A percentile compares a stretch with the other conserved stretches of the same genome.
These are phyloP conservation scores for Arthrinium puccinioides DNA, from an alignment of 2,329 filamentous ascomycete species.

Conservation along the genomic window DNA sequence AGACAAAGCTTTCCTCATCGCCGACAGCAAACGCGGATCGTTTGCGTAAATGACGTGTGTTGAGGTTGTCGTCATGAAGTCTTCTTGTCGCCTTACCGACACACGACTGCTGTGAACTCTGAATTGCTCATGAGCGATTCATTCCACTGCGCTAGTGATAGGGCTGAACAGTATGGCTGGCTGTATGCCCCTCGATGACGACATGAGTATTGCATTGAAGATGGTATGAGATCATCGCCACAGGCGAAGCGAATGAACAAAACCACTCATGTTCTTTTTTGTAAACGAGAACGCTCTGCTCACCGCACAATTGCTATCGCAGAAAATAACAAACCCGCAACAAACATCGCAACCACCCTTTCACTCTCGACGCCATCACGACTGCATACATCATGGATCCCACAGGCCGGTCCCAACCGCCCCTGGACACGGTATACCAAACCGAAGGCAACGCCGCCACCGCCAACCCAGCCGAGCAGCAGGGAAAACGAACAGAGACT, in stretches of 20 bases:
- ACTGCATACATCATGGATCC: slow-evolving; percentile 15
- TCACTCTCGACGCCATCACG: background rate
- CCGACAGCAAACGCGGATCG: too few species aligned
- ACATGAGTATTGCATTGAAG: background rate
- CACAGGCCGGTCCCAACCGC: slow-evolving; percentile 17
- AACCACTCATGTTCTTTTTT: background rate
- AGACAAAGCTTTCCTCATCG: too few species aligned
- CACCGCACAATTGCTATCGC: too few species aligned
- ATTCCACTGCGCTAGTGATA: background rate
- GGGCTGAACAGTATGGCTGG: background rate
- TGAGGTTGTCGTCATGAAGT: too few species aligned
- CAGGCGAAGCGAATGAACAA: background rate
- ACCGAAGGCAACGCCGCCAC: slow-evolving; percentile 17
- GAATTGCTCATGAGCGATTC: too few species aligned
- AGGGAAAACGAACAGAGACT: slow-evolving; percentile 7
- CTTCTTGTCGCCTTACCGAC: too few species aligned
- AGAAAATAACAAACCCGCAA: background rate
- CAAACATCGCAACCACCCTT: background rate
- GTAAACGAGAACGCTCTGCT: too few species aligned
- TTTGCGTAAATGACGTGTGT: too few species aligned
- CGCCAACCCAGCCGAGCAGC: slow-evolving; percentile 16
- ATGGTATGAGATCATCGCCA: too few species aligned
- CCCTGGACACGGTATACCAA: slow-evolving; percentile 16
- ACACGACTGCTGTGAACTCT: too few species aligned
- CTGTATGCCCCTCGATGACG: slow-evolving; percentile 1